Base-by-base conservation (phyloP, 2,329 filamentous ascomycete genomes). In the Neurospora sp. region DNA sequence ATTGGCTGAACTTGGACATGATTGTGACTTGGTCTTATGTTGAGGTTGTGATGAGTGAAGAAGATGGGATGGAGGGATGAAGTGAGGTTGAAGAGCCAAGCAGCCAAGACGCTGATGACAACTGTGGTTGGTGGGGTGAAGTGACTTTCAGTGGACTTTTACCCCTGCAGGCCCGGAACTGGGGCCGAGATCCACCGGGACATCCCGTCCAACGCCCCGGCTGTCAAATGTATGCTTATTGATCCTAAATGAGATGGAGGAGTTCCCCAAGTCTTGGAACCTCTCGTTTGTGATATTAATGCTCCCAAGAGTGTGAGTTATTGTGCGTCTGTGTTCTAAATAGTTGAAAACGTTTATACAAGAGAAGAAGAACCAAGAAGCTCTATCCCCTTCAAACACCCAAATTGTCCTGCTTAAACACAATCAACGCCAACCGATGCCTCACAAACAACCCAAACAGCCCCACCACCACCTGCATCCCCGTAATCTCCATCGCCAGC, bases 401-500 rank as follows among this genome's bases (percentile, higher is more conserved):
- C 82, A 84, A 83, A 79, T 99, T 99, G 81, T 99, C 96, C 78
- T 91, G 88, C 79, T 91, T 91, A 84, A 99, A 99, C 74, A 99
- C 87, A 74, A 96, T 84, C 77, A 97, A 82, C 65, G 96, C 96
- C 74, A 97, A 86, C 72, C 88, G 88, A 82, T 99, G 96, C 74
- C 96, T 85, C 69, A 93, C 88, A 77, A 97, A 92, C 71, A 99
- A 82, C 23, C 94, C 96, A 57, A 92, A 82, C n/a, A 96, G 79
- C 8, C 96, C 96, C 72, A 91, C 87, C 4, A 85, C 80, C 17
- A 88, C 83, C 83, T 99, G 96, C 80, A 97, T 86, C n/a, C 82
- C 81, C 66, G 96, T 86, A 71, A 99, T 85, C 79, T 96, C 92
- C 77, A 88, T 83, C 36, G 93, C 92, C 69, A 99, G 84, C 66